Evolutionary conservation across 2,329 filamentous ascomycete genomes (phyloP).

Genomic region (Arthrobotrys sphaeroides): DNA sequence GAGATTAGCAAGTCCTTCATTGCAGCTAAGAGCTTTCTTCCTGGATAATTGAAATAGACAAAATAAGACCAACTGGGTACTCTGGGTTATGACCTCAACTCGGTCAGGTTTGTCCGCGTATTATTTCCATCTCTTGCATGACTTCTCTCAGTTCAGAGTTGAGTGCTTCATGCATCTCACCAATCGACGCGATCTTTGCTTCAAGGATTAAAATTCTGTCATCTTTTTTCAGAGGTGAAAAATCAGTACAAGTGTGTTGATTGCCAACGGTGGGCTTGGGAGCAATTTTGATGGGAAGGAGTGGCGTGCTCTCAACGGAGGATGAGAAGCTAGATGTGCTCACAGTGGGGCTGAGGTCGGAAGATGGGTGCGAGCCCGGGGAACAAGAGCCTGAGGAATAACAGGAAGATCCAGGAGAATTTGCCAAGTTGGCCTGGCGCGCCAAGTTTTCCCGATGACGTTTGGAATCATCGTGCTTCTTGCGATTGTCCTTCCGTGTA

Average conservation of each 20-base stretch:
- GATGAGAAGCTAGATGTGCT: conserved; percentile 1
- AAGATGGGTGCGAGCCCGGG: neutral
- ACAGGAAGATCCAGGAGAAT: neutral
- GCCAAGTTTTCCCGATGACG: conserved; percentile 9
- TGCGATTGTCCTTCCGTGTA: conserved; percentile 21
- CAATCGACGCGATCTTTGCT: neutral
- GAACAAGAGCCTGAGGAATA: neutral
- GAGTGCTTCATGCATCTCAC: neutral
- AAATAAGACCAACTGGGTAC: too few species aligned
- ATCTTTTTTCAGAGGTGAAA: neutral
- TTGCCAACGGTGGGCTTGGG: neutral
- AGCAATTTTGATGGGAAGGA: neutral
- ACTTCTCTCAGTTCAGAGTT: neutral
- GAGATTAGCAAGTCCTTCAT: conserved; percentile 8
- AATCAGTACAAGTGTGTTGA: conserved; percentile 14
- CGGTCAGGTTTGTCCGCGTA: neutral
- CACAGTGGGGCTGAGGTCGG: conserved; percentile 2
- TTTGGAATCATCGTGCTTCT: conserved; percentile 1
- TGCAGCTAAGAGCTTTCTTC: conserved; percentile 8
- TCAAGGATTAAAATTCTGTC: conserved; percentile 3
- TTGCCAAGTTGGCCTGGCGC: neutral
- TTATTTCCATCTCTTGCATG: conserved; percentile 16
- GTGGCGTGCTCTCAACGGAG: neutral
- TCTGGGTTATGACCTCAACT: neutral
- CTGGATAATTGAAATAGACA: neutral